Evolutionary conservation across 2,329 filamentous ascomycete species (phyloP).

Genomic region (Pseudogymnoascus sp.): DNA sequence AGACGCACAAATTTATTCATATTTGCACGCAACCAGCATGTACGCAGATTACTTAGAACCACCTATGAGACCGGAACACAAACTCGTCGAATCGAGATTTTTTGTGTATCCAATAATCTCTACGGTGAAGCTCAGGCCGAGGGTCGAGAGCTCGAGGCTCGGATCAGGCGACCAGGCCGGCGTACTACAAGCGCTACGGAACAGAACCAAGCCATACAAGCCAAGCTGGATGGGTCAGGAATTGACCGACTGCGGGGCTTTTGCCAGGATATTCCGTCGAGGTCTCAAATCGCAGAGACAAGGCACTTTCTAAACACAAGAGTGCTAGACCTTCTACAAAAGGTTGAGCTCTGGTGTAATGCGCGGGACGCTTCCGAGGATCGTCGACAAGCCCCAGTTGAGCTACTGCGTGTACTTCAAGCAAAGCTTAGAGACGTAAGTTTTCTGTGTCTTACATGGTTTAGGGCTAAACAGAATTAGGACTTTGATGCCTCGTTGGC

Average conservation of each 20-base stretch:
- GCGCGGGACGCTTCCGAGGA: constrained; percentile 1
- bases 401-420: constrained; percentile 10
- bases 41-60: not conserved
- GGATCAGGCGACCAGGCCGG: not conserved
- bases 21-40: constrained; percentile 12
- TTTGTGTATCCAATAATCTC: constrained; percentile 14
- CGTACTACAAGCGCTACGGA: constrained; percentile 2
- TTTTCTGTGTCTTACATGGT: not conserved
- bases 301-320: constrained; percentile 14
- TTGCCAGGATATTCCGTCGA: constrained; percentile 10
- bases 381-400: constrained; percentile 6
- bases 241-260: constrained; percentile 11
- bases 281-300: constrained; percentile 13
- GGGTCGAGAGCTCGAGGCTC: not conserved
- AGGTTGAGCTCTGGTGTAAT: constrained; percentile 14
- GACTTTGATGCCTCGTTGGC: constrained; percentile 8
- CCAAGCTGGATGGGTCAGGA: constrained; percentile 9
- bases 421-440: constrained; percentile 10
- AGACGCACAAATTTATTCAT: constrained; percentile 12
- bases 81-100: constrained; percentile 11
- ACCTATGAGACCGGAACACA: constrained; percentile 7
- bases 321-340: constrained; percentile 11
- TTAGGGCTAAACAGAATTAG: constrained; percentile 6
- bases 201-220: not conserved
- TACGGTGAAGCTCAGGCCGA: constrained; percentile 5